Evolutionary conservation across 345 rosid species (phyloP), one percentile per base, ranked within the genome.

Genomic region (Citrus mangshanensis): DNA sequence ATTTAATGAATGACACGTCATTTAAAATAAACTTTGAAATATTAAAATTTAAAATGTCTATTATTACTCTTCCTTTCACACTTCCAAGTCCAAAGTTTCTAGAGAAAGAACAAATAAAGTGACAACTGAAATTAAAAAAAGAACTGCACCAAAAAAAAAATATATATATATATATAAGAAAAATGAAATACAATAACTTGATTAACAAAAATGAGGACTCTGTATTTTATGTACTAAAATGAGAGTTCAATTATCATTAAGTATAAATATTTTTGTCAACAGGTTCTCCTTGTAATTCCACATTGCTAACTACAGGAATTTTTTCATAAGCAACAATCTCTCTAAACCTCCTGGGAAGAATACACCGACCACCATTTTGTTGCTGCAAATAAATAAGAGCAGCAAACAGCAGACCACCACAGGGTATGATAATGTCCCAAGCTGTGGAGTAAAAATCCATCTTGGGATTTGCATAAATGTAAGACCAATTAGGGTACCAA

Each of bases 401-500:
- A 32, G 92, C 88, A 6, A 91, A 91, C 72, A 93, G 51, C 81
- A 93, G 46, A 66, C 96, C 89, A 12, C 85, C 78, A 61, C 82
- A 81, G 38, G 91, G 89, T 63, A 95, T 93, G 16, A 89, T 75
- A 40, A 95, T 84, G 82, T 95, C 92, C 98, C 98, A 95, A 19
- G 95, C 84, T 14, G 93, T 92, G 55, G 98, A 95, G 81, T 88
- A 92, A 12, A 91, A 91, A 76, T 92, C 98, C 83, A 85, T 79
- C 55, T 84, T 87, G 84, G 88, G 98, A 82, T 89, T 91, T 49
- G 95, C 98, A 77, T 93, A 95, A 12, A 95, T 87, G 79, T 80
- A 93, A 25, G 98, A 90, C 72, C 81, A 76, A 79, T 86, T 94
- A 28, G 87, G 87, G 78, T 84, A 81, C 86, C 89, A 81, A 62